Evolutionary conservation across 163 green algal species (phyloP), one percentile per base, ranked within the genome.

Genomic region (Chloromonas sp.): DNA sequence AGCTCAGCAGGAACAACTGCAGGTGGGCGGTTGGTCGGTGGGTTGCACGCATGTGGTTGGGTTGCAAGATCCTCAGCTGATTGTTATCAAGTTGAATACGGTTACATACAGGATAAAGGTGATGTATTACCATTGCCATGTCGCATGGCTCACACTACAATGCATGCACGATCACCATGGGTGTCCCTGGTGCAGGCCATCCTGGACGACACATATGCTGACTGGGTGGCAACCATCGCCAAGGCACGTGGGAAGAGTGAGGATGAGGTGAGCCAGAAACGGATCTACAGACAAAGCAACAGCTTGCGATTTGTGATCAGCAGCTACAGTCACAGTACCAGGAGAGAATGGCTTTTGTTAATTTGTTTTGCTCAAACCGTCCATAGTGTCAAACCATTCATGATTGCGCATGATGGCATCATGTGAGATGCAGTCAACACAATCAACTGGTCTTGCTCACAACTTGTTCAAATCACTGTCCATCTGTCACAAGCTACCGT

Each of bases 181-280:
- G 66, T 74, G 66, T 11, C 66, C 66, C 66, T 74, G 36, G 66
- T 98, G 71, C 92, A 84, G 2, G 95, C 92, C 1, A 88, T 99
- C 70, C 89, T 98, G 84, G 95, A 98, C 14, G 94, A 96, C 87
- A 93, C 98, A 36, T 97, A 97, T 81, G 85, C 87, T 14, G 84
- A 91, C 60, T 99, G 96, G 80, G 86, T 95, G 0, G 57, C 84
- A 5, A 90, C 83, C 1, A 88, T 97, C 14, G 89, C 94, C 0
- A 57, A 84, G 60, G 82, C 89, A 5, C 84, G 92, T 0, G 88
- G 89, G 70, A 95, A 95, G 89, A 92, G 84, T 0, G 8, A 82
- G 59, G 83, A 94, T 85, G 90, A 93, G 83, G 84, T 84, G 70
- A 60, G 84, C 2, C 71, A 5, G 71, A 2, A 58, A 36, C 13